These are phyloP conservation scores for Austroboletus novae-zelandiae DNA, from an alignment of 1,284 basidiomycete species.

Conservation along the genomic window DNA sequence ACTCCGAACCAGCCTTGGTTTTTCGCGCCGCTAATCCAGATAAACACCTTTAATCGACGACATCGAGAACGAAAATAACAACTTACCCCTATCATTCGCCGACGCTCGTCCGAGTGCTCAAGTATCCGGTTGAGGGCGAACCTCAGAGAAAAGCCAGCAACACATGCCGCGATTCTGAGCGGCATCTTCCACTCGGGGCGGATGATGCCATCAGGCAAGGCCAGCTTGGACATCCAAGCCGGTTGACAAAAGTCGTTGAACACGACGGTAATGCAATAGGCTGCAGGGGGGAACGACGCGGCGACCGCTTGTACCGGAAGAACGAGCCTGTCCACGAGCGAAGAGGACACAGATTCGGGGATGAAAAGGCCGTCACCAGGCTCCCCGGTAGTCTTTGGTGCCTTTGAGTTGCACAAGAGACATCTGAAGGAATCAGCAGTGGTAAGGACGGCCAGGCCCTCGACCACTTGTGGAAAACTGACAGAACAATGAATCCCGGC, in stretches of 20 bases:
- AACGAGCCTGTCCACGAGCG: conserved; percentile 25
- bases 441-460: conserved; percentile 27
- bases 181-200: conserved; percentile 15
- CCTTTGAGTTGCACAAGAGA: conserved; percentile 10
- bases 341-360: conserved; percentile 13
- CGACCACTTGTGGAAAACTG: conserved; percentile 24
- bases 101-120: conserved; percentile 21
- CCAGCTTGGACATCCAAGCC: conserved; percentile 28
- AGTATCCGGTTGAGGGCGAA: conserved; percentile 13
- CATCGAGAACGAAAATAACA: background rate
- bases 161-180: conserved; percentile 28
- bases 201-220: conserved; percentile 24
- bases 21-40: conserved; percentile 27
- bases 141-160: conserved; percentile 19
- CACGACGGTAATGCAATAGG: conserved; percentile 27
- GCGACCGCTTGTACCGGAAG: conserved; percentile 30
- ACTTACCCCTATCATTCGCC: conserved; percentile 32
- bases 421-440: conserved; percentile 21
- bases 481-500: conserved; percentile 24
- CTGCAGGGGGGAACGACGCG: conserved; percentile 19
- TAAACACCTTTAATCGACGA: background rate
- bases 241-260: conserved; percentile 33
- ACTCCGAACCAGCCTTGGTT: conserved; percentile 24
- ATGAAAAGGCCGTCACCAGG: conserved; percentile 19
- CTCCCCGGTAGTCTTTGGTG: conserved; percentile 5